Evolutionary conservation across 2,329 filamentous ascomycete species (phyloP).

Genomic region (Fusarium sp.): DNA sequence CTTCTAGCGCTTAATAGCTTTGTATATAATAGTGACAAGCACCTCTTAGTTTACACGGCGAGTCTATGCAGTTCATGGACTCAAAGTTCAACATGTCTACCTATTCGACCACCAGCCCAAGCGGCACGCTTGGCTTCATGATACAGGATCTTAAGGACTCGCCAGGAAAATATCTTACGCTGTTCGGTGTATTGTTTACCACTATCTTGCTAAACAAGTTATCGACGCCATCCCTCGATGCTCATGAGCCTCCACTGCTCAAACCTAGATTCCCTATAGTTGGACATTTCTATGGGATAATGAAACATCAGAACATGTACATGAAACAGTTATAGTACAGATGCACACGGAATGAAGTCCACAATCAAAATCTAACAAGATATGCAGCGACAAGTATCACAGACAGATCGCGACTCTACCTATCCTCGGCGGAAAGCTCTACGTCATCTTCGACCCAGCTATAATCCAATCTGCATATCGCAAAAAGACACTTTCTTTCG

Average conservation of each 20-base stretch:
- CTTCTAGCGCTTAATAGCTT: neutral
- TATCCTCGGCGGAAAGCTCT: conserved; percentile 58
- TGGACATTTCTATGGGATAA: conserved; percentile 58
- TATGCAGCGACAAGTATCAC: conserved; percentile 18
- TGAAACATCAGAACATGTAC: conserved; percentile 32
- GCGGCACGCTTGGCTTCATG: conserved; percentile 8
- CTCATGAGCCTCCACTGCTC: conserved; percentile 24
- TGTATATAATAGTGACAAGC: neutral
- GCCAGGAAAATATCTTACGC: conserved; percentile 14
- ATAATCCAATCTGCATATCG: conserved; percentile 58
- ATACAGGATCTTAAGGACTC: conserved; percentile 20
- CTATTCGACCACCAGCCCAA: neutral
- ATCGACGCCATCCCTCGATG: conserved; percentile 15
- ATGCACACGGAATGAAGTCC: neutral
- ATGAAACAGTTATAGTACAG: conserved; percentile 37
- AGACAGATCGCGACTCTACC: conserved; percentile 59
- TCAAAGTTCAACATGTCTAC: neutral
- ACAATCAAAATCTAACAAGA: neutral
- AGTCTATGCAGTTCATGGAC: neutral
- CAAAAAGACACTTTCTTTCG: conserved; percentile 58
- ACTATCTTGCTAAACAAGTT: conserved; percentile 8
- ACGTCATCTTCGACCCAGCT: conserved; percentile 58
- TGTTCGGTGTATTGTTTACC: neutral
- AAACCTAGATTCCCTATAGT: conserved; percentile 40
- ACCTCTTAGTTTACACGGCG: neutral